Evolutionary conservation across 495 filamentous ascomycete species (phyloP), one percentile per base, ranked within the genome.

Genomic region (Articulospora tetracladia): DNA sequence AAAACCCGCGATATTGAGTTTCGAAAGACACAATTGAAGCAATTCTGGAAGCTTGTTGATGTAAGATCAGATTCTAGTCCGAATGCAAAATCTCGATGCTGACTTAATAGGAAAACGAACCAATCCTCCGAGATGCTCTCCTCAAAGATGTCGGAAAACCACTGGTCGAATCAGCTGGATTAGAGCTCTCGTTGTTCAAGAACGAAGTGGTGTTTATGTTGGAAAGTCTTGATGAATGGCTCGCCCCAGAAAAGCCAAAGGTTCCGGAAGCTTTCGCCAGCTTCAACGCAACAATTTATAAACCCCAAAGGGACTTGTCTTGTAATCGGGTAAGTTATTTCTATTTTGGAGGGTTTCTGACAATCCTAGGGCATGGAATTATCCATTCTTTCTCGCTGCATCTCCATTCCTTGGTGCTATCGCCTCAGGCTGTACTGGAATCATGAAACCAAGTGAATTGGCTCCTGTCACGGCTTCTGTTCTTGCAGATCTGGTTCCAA

Each of bases 381-480:
- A 8, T 47, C 41, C 41, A 6, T 4, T 47, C 19, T 6, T n/a
- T 6, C 41, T 47, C 7, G 41, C 41, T 6, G 7, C 19, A 6
- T 17, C 3, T 2, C 88, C 88, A 11, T 68, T 87, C 46, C 80
- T 90, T 54, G 87, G 86, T 57, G 87, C 86, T 39, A 90, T 91
- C 57, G 82, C 88, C 11, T 86, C 86, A 13, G 88, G 88, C 60
- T 87, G 86, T 70, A 86, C 86, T 8, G 87, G 80, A 4, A 74
- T 89, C 13, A 68, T 90, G 59, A 92, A 92, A 69, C 88, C 88
- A n/a, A 85, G 80, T 49, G 88, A 91, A 68, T 77, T 78, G 58
- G 76, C 88, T 0, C 77, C 86, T 30, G 69, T 78, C 60, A 78
- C 80, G 20, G 84, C 86, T 3, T 79, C 76, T 26, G 73, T 88